Percentiles rank a stretch among this genome's conserved stretches.
Conservation (phyloP, 129 eudicot species). For the Escallonia rubra region DNA sequence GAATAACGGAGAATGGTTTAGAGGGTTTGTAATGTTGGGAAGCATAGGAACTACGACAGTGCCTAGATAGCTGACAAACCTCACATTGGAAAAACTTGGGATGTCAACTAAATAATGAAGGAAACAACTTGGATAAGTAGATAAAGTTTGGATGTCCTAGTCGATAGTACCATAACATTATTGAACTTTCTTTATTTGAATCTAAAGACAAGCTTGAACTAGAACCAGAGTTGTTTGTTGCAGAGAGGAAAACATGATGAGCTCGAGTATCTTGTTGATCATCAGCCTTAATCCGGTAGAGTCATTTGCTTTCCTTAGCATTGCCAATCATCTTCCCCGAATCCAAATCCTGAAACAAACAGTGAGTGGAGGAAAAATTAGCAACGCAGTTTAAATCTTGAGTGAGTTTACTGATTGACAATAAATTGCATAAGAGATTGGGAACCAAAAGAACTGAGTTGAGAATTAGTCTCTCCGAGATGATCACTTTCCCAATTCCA, state of each 20-base stretch:
- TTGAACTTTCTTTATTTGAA: background rate
- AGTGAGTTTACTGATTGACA: background rate
- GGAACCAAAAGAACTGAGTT: background rate
- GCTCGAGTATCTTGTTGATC: background rate
- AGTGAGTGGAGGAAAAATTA: background rate
- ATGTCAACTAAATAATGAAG: background rate
- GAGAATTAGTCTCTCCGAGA: background rate
- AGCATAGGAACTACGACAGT: background rate
- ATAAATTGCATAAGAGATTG: background rate
- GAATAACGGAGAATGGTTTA: background rate
- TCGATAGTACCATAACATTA: background rate
- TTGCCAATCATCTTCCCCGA: conserved; percentile 1
- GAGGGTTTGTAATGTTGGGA: background rate
- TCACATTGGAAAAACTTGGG: background rate
- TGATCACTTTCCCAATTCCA: background rate
- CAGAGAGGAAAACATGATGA: background rate
- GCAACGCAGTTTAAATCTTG: background rate
- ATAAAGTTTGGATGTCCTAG: background rate
- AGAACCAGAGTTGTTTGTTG: too few relatives aligned
- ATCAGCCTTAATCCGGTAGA: background rate
- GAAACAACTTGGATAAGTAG: background rate
- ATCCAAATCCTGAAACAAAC: background rate
- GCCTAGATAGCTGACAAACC: background rate
- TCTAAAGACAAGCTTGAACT: background rate
- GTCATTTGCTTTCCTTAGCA: background rate